Percentiles rank a stretch among this genome's conserved stretches.
phyloP scores from a whole-genome alignment of 2,329 filamentous ascomycete species.

The Byssothecium circinans region DNA sequence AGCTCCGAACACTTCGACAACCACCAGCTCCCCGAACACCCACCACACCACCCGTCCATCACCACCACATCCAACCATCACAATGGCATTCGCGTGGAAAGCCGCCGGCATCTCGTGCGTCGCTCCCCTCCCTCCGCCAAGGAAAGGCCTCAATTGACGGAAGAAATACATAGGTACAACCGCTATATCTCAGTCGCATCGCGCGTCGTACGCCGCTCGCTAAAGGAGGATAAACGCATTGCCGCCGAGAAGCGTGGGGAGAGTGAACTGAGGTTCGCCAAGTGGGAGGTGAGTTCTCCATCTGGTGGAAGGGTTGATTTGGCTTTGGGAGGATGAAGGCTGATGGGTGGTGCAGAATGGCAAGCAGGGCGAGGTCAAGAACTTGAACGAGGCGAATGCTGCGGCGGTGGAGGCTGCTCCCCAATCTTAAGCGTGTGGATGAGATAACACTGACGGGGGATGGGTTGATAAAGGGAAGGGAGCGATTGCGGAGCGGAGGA shows the following conservation, averaged over 20 bases:
- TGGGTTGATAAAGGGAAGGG: constrained; percentile 7
- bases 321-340: constrained; percentile 28
- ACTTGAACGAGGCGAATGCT: constrained; percentile 61
- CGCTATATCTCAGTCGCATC: constrained; percentile 96
- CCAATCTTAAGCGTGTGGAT: constrained; percentile 40
- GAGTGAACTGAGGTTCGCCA: constrained; percentile 85
- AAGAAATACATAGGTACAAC: constrained; percentile 77
- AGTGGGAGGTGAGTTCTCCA: constrained; percentile 89
- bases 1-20: constrained; percentile 29
- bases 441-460: not conserved
- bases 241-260: constrained; percentile 85
- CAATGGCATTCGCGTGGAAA: constrained; percentile 99
- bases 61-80: constrained; percentile 50
- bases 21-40: constrained; percentile 25
- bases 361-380: constrained; percentile 87
- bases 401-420: constrained; percentile 47
- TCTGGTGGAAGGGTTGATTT: not conserved
- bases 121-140: constrained; percentile 13
- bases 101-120: constrained; percentile 91
- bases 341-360: constrained; percentile 67
- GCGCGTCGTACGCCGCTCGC: constrained; percentile 90
- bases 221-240: constrained; percentile 93
- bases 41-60: constrained; percentile 25
- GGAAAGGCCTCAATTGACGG: constrained; percentile 28
- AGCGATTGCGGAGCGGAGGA: constrained; percentile 5